Conservation (phyloP, 2,329 filamentous ascomycete species). For the Passalora sequoiae region DNA sequence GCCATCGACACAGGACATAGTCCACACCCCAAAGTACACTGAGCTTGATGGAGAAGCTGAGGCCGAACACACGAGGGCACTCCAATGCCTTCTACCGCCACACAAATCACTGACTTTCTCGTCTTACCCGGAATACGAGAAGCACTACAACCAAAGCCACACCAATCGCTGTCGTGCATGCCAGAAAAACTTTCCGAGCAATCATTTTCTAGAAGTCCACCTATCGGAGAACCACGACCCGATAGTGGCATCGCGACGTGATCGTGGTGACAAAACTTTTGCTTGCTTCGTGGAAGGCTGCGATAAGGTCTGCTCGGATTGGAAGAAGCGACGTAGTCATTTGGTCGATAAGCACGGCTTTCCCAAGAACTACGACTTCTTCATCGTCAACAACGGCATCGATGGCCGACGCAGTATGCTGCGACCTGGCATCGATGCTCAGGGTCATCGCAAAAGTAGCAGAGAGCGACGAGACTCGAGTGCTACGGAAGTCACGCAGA, state of each 20-base stretch:
- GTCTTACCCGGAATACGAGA: conserved; percentile 75
- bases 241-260: conserved; percentile 64
- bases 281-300: conserved; percentile 87
- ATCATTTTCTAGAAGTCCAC: conserved; percentile 73
- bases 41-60: conserved; percentile 49
- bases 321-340: conserved; percentile 79
- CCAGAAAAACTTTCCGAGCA: conserved; percentile 78
- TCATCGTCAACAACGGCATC: conserved; percentile 81
- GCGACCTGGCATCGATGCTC: conserved; percentile 44
- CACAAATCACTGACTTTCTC: conserved; percentile 68
- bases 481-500: conserved; percentile 19
- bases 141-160: conserved; percentile 77
- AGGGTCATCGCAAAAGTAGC: conserved; percentile 32
- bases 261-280: conserved; percentile 84
- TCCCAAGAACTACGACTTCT: conserved; percentile 79
- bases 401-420: conserved; percentile 78
- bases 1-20: neutral
- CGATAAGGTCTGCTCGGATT: conserved; percentile 74
- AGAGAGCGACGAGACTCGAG: conserved; percentile 23
- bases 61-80: conserved; percentile 42
- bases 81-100: conserved; percentile 77
- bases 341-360: conserved; percentile 93
- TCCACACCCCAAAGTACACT: conserved; percentile 39
- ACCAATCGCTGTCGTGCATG: conserved; percentile 82
- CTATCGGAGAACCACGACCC: conserved; percentile 90